These are phyloP conservation scores for Pseudogymnoascus sp. DNA, from an alignment of 2,329 filamentous ascomycete species.

Conservation along the genomic window DNA sequence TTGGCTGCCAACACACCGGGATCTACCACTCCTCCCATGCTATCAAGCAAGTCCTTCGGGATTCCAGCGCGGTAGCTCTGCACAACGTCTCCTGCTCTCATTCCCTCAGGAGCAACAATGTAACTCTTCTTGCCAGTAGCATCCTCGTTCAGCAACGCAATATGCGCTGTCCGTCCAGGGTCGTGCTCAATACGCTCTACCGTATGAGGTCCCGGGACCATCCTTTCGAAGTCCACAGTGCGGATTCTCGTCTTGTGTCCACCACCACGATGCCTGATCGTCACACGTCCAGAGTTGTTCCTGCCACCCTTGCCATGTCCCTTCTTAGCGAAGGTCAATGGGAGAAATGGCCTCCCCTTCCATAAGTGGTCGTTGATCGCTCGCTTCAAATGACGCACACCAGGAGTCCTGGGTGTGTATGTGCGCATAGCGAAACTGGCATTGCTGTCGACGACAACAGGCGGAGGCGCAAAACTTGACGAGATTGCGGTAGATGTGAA, in stretches of 20 bases:
- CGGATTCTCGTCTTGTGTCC: conserved; percentile 88
- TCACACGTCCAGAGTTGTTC: conserved; percentile 79
- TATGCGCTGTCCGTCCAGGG: conserved; percentile 84
- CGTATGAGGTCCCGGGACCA: conserved; percentile 69
- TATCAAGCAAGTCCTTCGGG: conserved; percentile 74
- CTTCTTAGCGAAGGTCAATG: conserved; percentile 85
- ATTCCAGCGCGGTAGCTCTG: conserved; percentile 90
- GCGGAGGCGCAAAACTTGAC: conserved; percentile 37
- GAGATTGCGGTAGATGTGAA: conserved; percentile 28
- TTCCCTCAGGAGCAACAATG: conserved; percentile 89
- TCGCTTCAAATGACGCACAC: conserved; percentile 81
- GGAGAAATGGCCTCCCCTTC: conserved; percentile 79
- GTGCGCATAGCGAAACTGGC: conserved; percentile 53
- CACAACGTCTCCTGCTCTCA: conserved; percentile 83
- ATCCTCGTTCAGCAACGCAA: conserved; percentile 74
- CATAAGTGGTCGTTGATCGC: conserved; percentile 95
- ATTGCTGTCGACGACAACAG: conserved; percentile 34
- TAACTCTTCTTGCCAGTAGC: conserved; percentile 73
- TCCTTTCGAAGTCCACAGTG: conserved; percentile 80
- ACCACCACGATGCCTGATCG: conserved; percentile 85
- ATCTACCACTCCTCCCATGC: conserved; percentile 89
- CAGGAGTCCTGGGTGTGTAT: conserved; percentile 90
- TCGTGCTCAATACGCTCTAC: conserved; percentile 97
- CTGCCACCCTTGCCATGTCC: conserved; percentile 88
- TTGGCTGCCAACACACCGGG: conserved; percentile 92